Base-by-base conservation (phyloP, 2,329 filamentous ascomycete genomes). In the Colletotrichum euphorbiae region DNA sequence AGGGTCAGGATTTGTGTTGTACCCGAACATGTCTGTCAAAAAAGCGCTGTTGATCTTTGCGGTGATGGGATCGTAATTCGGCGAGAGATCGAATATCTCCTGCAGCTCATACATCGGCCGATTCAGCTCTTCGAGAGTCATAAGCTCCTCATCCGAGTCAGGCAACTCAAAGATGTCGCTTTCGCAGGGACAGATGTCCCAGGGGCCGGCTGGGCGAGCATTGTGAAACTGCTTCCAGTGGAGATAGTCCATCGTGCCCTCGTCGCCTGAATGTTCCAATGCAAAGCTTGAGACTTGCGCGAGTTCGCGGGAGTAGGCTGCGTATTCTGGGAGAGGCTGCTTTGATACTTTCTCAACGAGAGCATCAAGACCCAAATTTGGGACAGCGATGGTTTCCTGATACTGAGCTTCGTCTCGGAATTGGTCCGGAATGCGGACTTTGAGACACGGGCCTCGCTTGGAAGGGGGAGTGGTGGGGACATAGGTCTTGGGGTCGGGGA, bases 211-310 rank as follows among this genome's bases (percentile, higher is more conserved):
- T 6, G 63, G 63, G 7, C 40, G 58, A 15, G 51, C 19, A 24
- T 19, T 38, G 28, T 64, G 60, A 8, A 58, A n/a, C 33, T 43
- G 19, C 4, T 36, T 33, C 60, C 65, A 68, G 24, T 65, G 60
- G 9, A 68, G 52, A 12, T 54, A 68, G 24, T 65, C 65, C 7
- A 64, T 54, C 3, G 17, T 8, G 4, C 52, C 52, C 3, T 45
- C 38, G 6, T 68, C 45, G 13, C 65, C 65, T 3, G 65, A 65
- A 8, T 38, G 59, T 17, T 68, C 51, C 21, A 68, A 2, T 3
- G 19, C 36, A 4, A 24, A 24, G 9, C 45, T n/a, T 7, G 57
- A 60, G 33, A 50, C 24, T 36, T 54, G 21, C 0, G 36, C 40
- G 31, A 17, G 42, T 9, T 51, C 36, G 17, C 6, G 9, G 9